Percentiles rank a stretch among this genome's conserved stretches.
Conservation (phyloP, 192 early-diverging fungal species). For the Coemansia sp. region DNA sequence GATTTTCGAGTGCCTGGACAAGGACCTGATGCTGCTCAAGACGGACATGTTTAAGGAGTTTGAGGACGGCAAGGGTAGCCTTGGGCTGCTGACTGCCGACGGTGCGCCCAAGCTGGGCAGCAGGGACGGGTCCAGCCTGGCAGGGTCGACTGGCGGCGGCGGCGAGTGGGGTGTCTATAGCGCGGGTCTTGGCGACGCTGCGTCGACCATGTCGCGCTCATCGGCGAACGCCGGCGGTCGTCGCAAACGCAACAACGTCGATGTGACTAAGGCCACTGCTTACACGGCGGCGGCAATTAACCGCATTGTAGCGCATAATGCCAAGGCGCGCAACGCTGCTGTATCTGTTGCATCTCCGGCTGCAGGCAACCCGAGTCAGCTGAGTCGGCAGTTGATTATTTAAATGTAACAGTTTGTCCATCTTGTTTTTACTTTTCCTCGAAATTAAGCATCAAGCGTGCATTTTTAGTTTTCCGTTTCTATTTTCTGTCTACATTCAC, state of each 20-base stretch:
- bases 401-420: background rate
- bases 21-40: slow-evolving; percentile 38
- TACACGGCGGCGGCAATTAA: slow-evolving; percentile 44
- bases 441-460: too few relatives aligned
- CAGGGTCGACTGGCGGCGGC: background rate
- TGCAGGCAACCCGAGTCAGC: slow-evolving; percentile 5
- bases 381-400: slow-evolving; percentile 22
- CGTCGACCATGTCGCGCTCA: background rate
- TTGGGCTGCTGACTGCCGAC: background rate
- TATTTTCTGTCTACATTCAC: slow-evolving; percentile 1
- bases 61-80: background rate
- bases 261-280: slow-evolving; percentile 37
- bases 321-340: slow-evolving; percentile 26
- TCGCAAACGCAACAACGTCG: slow-evolving; percentile 1
- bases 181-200: background rate
- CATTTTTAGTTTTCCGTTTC: too few relatives aligned
- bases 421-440: background rate
- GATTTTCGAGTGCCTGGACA: slow-evolving; percentile 46
- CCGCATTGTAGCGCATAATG: slow-evolving; percentile 39
- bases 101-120: too few relatives aligned
- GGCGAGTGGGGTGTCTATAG: background rate
- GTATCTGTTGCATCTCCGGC: slow-evolving; percentile 6
- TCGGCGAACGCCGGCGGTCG: background rate
- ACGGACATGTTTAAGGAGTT: slow-evolving; percentile 34
- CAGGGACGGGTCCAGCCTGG: too few relatives aligned